These are phyloP conservation scores for Oryza officinalis DNA, from an alignment of 176 grass and related monocot genomes.

Conservation along the genomic window DNA sequence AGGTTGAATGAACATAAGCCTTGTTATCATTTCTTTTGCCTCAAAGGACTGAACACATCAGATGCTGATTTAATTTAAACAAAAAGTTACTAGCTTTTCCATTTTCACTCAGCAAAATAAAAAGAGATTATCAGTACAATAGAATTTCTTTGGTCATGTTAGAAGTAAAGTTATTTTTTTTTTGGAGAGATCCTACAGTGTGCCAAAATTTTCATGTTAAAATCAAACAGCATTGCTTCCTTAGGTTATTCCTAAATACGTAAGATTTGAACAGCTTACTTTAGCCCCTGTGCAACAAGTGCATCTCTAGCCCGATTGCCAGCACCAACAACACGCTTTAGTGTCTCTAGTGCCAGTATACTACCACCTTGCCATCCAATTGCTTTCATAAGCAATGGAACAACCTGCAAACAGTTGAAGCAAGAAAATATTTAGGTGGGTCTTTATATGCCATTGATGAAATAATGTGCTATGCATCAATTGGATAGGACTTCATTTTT, in stretches of 20 bases:
- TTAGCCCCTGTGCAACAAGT: conserved; percentile 95
- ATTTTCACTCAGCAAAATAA: conserved; percentile 20
- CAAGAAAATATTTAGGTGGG: conserved; percentile 22
- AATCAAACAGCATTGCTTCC: neutral
- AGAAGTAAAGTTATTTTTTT: neutral
- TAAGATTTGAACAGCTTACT: conserved; percentile 57
- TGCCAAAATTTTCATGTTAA: conserved; percentile 20
- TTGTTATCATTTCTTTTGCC: neutral
- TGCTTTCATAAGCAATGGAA: conserved; percentile 98
- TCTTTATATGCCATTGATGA: conserved; percentile 22
- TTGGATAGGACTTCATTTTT: conserved; percentile 22
- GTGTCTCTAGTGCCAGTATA: conserved; percentile 92
- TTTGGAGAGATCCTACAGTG: conserved; percentile 3
- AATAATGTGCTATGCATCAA: neutral
- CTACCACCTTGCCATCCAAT: conserved; percentile 99
- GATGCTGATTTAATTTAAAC: conserved; percentile 17
- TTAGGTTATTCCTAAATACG: neutral
- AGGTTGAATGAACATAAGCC: neutral
- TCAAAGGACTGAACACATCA: conserved; percentile 1
- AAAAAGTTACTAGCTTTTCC: neutral
- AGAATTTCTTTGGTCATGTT: neutral
- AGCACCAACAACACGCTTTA: conserved; percentile 98
- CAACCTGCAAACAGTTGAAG: conserved; percentile 66
- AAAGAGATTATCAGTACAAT: neutral
- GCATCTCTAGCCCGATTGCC: conserved; percentile 97